These are phyloP conservation scores for Paraphaeosphaeria minitans DNA, from an alignment of 2,329 filamentous ascomycete genomes.

Conservation along the genomic window DNA sequence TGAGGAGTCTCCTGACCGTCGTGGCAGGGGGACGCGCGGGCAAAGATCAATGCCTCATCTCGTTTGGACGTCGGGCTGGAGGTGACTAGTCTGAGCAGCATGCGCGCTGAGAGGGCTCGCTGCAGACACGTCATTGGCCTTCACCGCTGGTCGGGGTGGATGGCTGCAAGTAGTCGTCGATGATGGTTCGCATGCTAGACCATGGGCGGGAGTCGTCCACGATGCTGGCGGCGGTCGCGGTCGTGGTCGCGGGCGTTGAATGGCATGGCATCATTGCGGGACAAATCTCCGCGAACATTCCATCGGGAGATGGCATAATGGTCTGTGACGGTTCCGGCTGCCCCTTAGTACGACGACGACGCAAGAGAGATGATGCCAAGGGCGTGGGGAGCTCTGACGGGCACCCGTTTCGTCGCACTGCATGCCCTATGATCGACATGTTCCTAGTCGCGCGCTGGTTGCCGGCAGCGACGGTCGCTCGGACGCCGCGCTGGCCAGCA, in stretches of 20 bases:
- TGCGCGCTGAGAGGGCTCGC: slow-evolving; percentile 7
- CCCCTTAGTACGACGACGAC: slow-evolving; percentile 9
- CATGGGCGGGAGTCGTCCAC: not conserved
- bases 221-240: not conserved
- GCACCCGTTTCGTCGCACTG: slow-evolving; percentile 21
- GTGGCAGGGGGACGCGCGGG: slow-evolving; percentile 15
- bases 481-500: slow-evolving; percentile 15
- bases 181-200: too few species aligned
- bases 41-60: slow-evolving; percentile 15
- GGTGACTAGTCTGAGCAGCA: slow-evolving; percentile 12
- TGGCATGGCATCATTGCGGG: slow-evolving; percentile 1
- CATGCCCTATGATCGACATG: slow-evolving; percentile 20
- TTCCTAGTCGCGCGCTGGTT: slow-evolving; percentile 8
- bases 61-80: slow-evolving; percentile 13
- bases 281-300: slow-evolving; percentile 8
- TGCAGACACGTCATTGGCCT: slow-evolving; percentile 22
- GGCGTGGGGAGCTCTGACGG: not conserved
- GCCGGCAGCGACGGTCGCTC: slow-evolving; percentile 4
- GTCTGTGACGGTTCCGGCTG: slow-evolving; percentile 8
- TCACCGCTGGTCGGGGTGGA: not conserved
- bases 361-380: slow-evolving; percentile 13
- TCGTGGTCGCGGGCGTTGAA: not conserved
- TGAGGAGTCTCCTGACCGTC: slow-evolving; percentile 9
- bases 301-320: slow-evolving; percentile 23
- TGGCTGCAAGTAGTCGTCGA: not conserved